Conservation (phyloP, 2,329 filamentous ascomycete species). For the Monilinia aucupariae region DNA sequence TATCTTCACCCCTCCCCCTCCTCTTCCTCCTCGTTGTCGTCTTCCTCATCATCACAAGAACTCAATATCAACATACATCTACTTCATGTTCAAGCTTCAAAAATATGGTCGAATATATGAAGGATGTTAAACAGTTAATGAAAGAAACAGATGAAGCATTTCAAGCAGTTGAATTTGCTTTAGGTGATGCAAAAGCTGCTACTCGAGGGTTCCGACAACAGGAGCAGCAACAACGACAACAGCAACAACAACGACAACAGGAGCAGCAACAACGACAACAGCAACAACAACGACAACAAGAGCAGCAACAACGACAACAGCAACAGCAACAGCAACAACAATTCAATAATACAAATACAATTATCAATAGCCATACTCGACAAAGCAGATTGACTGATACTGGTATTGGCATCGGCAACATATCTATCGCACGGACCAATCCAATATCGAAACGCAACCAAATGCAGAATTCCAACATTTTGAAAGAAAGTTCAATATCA, state of each 20-base stretch:
- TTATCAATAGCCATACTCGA: not conserved
- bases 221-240: not conserved
- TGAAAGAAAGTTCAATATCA: slow-evolving; percentile 18
- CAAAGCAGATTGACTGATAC: not conserved
- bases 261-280: slow-evolving; percentile 18
- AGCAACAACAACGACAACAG: not conserved
- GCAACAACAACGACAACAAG: not conserved
- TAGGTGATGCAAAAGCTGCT: slow-evolving; percentile 38
- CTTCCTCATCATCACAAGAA: not conserved
- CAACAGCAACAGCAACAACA: not conserved
- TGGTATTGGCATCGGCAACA: not conserved
- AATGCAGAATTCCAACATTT: slow-evolving; percentile 12
- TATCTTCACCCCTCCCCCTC: not conserved
- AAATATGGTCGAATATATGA: slow-evolving; percentile 22
- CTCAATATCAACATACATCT: slow-evolving; percentile 5
- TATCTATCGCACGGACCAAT: slow-evolving; percentile 13
- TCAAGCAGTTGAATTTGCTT: slow-evolving; percentile 40
- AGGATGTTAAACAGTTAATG: slow-evolving; percentile 42
- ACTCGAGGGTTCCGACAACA: slow-evolving; percentile 30
- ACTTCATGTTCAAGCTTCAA: slow-evolving; percentile 28
- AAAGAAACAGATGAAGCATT: slow-evolving; percentile 48
- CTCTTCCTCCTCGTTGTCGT: not conserved
- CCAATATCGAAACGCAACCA: slow-evolving; percentile 22
- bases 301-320: slow-evolving; percentile 15
- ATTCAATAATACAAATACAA: not conserved